Evolutionary conservation across 2,329 filamentous ascomycete species (phyloP).

Genomic region (Delphinella strobiligena): DNA sequence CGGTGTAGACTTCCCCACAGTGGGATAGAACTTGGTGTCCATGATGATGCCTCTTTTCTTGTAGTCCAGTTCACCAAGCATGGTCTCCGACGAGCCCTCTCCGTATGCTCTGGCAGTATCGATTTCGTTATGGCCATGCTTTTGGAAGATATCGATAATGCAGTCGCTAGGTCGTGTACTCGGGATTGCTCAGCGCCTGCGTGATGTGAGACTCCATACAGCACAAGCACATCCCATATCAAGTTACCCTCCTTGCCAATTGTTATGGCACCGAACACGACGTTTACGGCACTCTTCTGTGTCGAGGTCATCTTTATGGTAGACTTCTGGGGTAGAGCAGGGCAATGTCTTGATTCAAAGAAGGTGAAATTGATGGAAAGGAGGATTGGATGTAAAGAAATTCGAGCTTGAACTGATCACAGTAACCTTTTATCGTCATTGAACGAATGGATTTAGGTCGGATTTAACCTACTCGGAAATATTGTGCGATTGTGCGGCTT

Average conservation of each 20-base stretch:
- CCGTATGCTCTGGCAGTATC: conserved; percentile 19
- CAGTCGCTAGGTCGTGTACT: conserved; percentile 13
- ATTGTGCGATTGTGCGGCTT: no score
- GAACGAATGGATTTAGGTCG: no score
- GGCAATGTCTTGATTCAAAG: no score
- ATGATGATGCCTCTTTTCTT: conserved; percentile 16
- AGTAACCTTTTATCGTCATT: no score
- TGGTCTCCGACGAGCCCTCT: conserved; percentile 15
- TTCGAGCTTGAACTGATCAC: no score
- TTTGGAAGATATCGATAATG: conserved; percentile 18
- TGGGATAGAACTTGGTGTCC: conserved; percentile 19
- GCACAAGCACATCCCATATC: not conserved
- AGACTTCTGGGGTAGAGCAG: no score
- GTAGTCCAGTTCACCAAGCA: conserved; percentile 18
- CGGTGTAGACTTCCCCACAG: conserved; percentile 10
- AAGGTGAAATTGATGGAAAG: no score
- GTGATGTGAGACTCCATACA: not conserved
- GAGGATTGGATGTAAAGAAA: no score
- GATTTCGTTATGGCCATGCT: conserved; percentile 19
- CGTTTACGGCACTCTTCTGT: conserved; percentile 13
- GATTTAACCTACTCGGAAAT: no score
- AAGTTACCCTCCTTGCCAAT: conserved; percentile 11
- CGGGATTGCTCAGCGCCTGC: conserved; percentile 13
- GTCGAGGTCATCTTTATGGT: conserved; percentile 11
- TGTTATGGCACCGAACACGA: conserved; percentile 15